These are phyloP conservation scores for Termitomyces eurrhizus DNA, from an alignment of 768 basidiomycete genomes.

Conservation along the genomic window DNA sequence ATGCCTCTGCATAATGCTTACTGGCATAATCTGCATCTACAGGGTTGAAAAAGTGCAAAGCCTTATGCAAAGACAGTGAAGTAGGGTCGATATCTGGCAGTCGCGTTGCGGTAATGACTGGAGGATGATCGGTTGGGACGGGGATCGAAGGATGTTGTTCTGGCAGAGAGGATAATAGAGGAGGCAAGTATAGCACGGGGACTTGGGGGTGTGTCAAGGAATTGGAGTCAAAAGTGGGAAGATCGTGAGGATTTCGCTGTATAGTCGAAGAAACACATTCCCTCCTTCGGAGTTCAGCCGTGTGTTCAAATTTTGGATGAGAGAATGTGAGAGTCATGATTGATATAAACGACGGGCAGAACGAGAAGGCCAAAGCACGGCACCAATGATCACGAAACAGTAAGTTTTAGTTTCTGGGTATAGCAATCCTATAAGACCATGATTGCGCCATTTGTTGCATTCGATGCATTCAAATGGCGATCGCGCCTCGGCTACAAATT, in stretches of 20 bases:
- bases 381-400: not conserved
- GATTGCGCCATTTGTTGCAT: constrained; percentile 19
- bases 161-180: constrained; percentile 76
- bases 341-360: not conserved
- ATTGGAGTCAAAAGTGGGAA: constrained; percentile 46
- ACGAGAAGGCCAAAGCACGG: not conserved
- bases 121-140: constrained; percentile 30
- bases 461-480: constrained; percentile 10
- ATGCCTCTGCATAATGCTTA: constrained; percentile 66
- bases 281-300: constrained; percentile 7
- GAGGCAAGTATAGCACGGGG: constrained; percentile 79
- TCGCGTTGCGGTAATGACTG: constrained; percentile 64
- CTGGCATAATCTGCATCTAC: constrained; percentile 55
- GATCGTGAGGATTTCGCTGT: constrained; percentile 48
- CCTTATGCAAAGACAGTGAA: constrained; percentile 82
- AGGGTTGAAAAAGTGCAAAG: constrained; percentile 74
- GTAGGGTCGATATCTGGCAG: constrained; percentile 84
- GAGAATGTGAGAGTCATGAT: constrained; percentile 25
- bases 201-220: constrained; percentile 30
- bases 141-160: constrained; percentile 27
- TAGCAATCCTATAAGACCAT: not conserved
- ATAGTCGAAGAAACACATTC: constrained; percentile 3
- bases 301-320: constrained; percentile 30
- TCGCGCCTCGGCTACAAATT: constrained; percentile 1
- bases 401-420: not conserved